phyloP scores from a whole-genome alignment of 1,284 basidiomycete species.

The Stygiomarasmius scandens region DNA sequence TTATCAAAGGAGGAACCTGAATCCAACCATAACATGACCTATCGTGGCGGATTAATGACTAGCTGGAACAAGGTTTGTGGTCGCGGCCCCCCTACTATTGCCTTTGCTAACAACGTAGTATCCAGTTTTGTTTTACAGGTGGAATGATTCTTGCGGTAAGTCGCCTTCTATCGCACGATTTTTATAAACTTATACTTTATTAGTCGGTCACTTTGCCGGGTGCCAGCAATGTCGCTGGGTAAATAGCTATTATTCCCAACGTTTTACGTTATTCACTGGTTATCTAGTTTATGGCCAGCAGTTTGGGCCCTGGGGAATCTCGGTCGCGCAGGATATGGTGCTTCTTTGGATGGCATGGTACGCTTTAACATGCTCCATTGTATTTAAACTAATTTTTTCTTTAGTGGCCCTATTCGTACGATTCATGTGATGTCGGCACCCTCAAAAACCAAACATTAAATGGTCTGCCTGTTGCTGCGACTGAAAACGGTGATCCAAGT shows the following conservation, averaged over 20 bases:
- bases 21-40: neutral
- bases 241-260: too few relatives aligned
- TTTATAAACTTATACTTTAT: neutral
- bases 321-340: constrained; percentile 34
- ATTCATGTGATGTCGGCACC: constrained; percentile 53
- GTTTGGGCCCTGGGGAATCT: constrained; percentile 63
- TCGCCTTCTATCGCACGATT: neutral
- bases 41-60: neutral
- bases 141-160: neutral
- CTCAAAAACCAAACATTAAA: constrained; percentile 50
- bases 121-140: constrained; percentile 4
- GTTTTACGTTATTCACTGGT: neutral
- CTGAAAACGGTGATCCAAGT: constrained; percentile 39
- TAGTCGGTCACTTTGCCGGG: constrained; percentile 68
- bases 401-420: constrained; percentile 9
- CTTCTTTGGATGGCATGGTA: constrained; percentile 21
- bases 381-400: neutral
- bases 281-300: constrained; percentile 43
- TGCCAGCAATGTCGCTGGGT: constrained; percentile 49
- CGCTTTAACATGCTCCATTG: neutral
- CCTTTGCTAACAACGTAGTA: too few relatives aligned
- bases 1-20: constrained; percentile 34
- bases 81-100: too few relatives aligned
- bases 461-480: constrained; percentile 28
- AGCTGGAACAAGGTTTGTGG: constrained; percentile 10